Evolutionary conservation across 805 yeast genomes (phyloP).

Genomic region (Metschnikowia cerradonensis): DNA sequence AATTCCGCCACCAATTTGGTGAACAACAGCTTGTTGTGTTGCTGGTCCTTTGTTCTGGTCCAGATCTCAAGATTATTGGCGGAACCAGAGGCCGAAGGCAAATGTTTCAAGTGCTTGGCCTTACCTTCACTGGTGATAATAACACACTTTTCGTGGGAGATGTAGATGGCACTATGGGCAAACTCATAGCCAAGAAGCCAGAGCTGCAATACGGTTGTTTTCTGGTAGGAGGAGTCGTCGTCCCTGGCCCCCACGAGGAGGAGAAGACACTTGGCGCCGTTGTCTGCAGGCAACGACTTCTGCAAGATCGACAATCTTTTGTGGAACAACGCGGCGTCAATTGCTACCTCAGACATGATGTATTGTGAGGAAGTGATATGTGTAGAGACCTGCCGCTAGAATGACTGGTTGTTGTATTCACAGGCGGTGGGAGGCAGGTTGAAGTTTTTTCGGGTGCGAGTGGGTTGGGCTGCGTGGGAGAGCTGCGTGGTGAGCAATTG

Average conservation of each 20-base stretch:
- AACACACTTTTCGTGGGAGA: conserved; percentile 55
- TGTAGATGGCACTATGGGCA: conserved; percentile 78
- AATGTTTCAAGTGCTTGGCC: conserved; percentile 68
- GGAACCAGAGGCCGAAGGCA: conserved; percentile 38
- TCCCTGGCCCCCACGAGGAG: conserved; percentile 81
- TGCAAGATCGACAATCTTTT: conserved; percentile 46
- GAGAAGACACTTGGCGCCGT: conserved; percentile 31
- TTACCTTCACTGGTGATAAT: conserved; percentile 81
- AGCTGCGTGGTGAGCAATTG: background rate
- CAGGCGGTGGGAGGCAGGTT: background rate
- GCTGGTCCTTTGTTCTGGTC: conserved; percentile 78
- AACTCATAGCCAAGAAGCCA: conserved; percentile 95
- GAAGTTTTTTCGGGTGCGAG: conserved; percentile 1
- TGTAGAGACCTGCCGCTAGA: conserved; percentile 1
- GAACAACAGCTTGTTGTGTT: conserved; percentile 66
- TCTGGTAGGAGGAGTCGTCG: conserved; percentile 85
- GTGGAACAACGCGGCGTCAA: conserved; percentile 51
- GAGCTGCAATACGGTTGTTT: conserved; percentile 78
- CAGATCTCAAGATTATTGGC: conserved; percentile 47
- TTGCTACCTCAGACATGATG: conserved; percentile 54
- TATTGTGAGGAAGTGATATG: background rate
- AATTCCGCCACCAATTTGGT: conserved; percentile 50
- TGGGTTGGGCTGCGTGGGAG: too few relatives aligned
- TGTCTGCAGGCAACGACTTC: conserved; percentile 24
- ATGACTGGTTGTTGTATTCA: conserved; percentile 2